Evolutionary conservation across 2,329 filamentous ascomycete genomes (phyloP), one percentile per base, ranked within the genome.

Genomic region (Exophiala sideris): DNA sequence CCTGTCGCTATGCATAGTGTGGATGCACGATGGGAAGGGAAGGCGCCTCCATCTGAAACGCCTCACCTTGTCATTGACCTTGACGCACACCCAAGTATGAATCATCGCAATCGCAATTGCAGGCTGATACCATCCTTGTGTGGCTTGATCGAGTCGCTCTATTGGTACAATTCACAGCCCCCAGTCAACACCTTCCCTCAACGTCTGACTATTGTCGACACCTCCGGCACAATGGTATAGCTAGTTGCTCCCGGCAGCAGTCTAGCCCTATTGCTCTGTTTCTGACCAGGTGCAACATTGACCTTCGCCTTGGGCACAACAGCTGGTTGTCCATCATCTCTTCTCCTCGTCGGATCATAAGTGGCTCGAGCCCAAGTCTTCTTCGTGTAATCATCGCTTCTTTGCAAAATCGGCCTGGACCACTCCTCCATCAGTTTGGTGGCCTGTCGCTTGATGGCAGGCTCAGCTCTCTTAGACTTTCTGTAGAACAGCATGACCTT

Each of bases 401-500:
- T 86, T 75, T 95, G 92, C 50, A 99, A 79, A 60, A 99, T 95
- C 3, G 92, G 91, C 38, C 94, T 81, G 61, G 91, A 96, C 94
- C 94, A 99, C 68, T 97, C 92, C 52, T 89, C 89, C 52, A 96
- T 79, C n/a, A 97, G 78, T 45, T 88, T 84, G 75, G 97, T 91
- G 0, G 94, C 94, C 74, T 91, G 89, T 62, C 92, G 86, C 78
- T 96, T 96, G 77, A 99, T 96, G 57, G 80, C 81, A 3, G 86
- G 78, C 72, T 97, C 89, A 1, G 91, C 88, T 62, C 89, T 87
- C 76, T 91, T 95, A 77, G 89, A 95, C 73, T 91, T 91, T 47
- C 91, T 96, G 74, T 99, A 99, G 76, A 96, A 99, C 59, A 95
- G 83, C 48, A 96, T 87, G 45, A 99, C 90, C 71, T 96, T 96